A percentile compares a stretch with the other conserved stretches of the same genome.
Conservation (phyloP, 352 stramenopile species). For the Heterotrichella gracilis region DNA sequence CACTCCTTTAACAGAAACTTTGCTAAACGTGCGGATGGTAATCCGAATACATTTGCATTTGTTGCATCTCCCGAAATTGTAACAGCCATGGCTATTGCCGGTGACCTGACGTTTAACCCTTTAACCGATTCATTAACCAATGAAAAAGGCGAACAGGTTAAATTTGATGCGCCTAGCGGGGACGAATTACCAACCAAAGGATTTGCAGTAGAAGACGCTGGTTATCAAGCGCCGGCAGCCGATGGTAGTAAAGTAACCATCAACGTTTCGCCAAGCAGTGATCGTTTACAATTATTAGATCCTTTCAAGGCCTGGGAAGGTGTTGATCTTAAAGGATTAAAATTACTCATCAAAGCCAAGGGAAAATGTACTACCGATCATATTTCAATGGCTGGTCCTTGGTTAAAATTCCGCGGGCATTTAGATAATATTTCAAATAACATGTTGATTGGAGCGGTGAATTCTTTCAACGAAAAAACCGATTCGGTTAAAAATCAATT, state of each 20-base stretch:
- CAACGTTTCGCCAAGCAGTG: conserved; percentile 37
- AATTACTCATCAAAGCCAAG: conserved; percentile 62
- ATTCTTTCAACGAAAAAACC: conserved; percentile 53
- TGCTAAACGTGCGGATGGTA: conserved; percentile 59
- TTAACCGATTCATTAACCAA: conserved; percentile 46
- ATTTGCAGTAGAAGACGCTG: conserved; percentile 54
- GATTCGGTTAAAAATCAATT: conserved; percentile 57
- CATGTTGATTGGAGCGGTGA: conserved; percentile 55
- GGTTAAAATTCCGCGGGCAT: conserved; percentile 63
- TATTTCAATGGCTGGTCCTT: conserved; percentile 59
- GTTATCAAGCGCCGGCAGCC: conserved; percentile 39
- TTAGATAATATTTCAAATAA: conserved; percentile 74
- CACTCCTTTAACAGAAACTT: conserved; percentile 76
- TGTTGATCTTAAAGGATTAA: conserved; percentile 42
- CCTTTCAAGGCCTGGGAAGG: conserved; percentile 50
- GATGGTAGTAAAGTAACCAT: conserved; percentile 33
- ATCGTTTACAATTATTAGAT: conserved; percentile 43
- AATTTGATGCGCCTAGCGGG: conserved; percentile 47
- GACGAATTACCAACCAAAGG: conserved; percentile 50
- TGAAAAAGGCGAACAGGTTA: conserved; percentile 43
- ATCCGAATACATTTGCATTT: conserved; percentile 56
- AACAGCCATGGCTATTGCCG: conserved; percentile 46
- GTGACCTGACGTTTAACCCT: conserved; percentile 50
- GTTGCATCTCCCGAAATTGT: conserved; percentile 56
- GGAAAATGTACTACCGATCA: conserved; percentile 70